Conservation (phyloP, 2,329 filamentous ascomycete genomes). For the Neocucurbitaria cava region DNA sequence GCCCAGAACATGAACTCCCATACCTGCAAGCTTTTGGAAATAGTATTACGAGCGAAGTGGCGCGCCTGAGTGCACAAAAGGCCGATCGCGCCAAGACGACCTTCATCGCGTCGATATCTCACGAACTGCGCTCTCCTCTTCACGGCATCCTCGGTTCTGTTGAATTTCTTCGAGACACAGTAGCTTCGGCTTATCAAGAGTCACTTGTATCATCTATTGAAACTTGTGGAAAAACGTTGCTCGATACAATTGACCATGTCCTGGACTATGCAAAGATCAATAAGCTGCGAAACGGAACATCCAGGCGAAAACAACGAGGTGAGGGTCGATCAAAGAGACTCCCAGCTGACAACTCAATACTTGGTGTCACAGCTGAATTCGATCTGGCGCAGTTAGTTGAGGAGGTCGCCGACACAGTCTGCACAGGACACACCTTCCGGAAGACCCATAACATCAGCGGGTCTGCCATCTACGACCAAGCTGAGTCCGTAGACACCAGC, state of each 20-base stretch:
- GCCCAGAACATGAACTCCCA: conserved; percentile 40
- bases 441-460: conserved; percentile 31
- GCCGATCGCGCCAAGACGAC: conserved; percentile 48
- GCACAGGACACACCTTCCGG: conserved; percentile 56
- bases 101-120: conserved; percentile 52
- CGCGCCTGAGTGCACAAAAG: conserved; percentile 38
- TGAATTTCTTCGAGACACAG: conserved; percentile 41
- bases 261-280: conserved; percentile 49
- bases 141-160: conserved; percentile 64
- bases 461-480: conserved; percentile 33
- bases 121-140: conserved; percentile 63
- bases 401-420: conserved; percentile 63
- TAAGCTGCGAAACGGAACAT: conserved; percentile 34
- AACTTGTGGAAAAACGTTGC: conserved; percentile 47
- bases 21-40: conserved; percentile 46
- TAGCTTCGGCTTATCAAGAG: conserved; percentile 50
- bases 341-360: conserved; percentile 37
- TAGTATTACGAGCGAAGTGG: conserved; percentile 43
- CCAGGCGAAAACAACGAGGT: conserved; percentile 22
- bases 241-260: conserved; percentile 51
- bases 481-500: conserved; percentile 16
- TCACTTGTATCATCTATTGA: conserved; percentile 44
- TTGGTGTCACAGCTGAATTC: conserved; percentile 40
- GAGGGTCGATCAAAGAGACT: conserved; percentile 31
- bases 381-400: conserved; percentile 50